These are phyloP conservation scores for Salvia hispanica DNA, from an alignment of 257 asterid species.

Conservation along the genomic window DNA sequence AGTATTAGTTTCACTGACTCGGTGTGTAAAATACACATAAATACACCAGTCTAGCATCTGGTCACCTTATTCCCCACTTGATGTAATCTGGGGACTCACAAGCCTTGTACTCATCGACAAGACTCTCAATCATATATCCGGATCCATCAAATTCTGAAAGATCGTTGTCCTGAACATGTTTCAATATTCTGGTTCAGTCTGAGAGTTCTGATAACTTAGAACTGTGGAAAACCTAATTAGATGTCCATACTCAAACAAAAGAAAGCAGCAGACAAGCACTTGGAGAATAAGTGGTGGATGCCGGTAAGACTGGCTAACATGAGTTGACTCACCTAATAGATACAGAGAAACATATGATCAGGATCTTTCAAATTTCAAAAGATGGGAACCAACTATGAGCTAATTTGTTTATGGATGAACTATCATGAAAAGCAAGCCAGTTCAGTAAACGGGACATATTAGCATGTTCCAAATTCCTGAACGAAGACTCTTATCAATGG, in stretches of 20 bases:
- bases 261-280: conserved; percentile 50
- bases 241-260: not conserved
- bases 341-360: conserved; percentile 23
- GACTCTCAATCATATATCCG: conserved; percentile 91
- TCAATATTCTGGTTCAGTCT: conserved; percentile 13
- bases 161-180: conserved; percentile 80
- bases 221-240: conserved; percentile 3
- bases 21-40: not conserved
- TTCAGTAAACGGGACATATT: conserved; percentile 14
- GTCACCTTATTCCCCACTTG: conserved; percentile 99
- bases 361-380: conserved; percentile 22
- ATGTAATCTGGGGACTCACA: conserved; percentile 99
- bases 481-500: conserved; percentile 5
- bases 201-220: not conserved
- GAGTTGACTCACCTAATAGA: conserved; percentile 86
- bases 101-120: conserved; percentile 99
- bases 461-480: conserved; percentile 8
- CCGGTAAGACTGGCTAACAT: conserved; percentile 99
- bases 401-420: not conserved
- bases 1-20: conserved; percentile 1
- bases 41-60: conserved; percentile 3
- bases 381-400: too few relatives aligned
- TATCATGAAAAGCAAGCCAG: conserved; percentile 13
- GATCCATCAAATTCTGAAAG: conserved; percentile 99
- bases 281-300: conserved; percentile 94